phyloP scores from a whole-genome alignment of 176 grass and related monocot species.

The Musa troglodytarum region DNA sequence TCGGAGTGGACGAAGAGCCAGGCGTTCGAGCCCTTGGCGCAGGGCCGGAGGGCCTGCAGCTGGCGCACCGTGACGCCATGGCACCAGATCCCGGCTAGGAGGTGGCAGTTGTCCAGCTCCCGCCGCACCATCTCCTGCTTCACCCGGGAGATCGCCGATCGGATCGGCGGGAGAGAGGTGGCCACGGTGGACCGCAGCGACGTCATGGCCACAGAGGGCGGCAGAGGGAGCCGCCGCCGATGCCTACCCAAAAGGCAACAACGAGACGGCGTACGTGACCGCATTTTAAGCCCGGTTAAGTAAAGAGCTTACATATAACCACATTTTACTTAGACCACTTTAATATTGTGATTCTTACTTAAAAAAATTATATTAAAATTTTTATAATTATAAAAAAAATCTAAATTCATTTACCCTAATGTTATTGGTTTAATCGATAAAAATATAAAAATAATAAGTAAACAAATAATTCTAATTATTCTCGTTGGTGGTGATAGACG shows the following conservation, averaged over 20 bases:
- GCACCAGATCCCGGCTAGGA: slow-evolving; percentile 76
- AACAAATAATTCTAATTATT: too few relatives aligned
- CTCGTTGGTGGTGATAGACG: too few relatives aligned
- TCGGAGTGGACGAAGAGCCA: slow-evolving; percentile 95
- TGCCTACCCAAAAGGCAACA: not conserved
- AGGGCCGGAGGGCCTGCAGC: slow-evolving; percentile 66
- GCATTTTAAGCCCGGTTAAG: too few relatives aligned
- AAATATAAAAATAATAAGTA: too few relatives aligned
- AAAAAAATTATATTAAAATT: too few relatives aligned
- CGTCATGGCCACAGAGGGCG: not conserved
- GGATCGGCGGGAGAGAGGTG: slow-evolving; percentile 31
- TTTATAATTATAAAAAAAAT: too few relatives aligned
- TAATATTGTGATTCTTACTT: too few relatives aligned
- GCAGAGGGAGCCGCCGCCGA: not conserved
- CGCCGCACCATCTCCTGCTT: slow-evolving; percentile 73
- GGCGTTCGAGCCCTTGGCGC: slow-evolving; percentile 94
- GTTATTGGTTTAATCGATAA: too few relatives aligned
- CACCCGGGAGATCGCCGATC: slow-evolving; percentile 51
- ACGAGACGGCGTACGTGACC: too few relatives aligned
- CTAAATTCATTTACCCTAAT: too few relatives aligned
- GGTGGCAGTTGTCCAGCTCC: slow-evolving; percentile 82
- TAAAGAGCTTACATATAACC: too few relatives aligned
- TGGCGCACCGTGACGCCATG: slow-evolving; percentile 88
- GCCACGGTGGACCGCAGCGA: slow-evolving; percentile 20
- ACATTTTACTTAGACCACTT: too few relatives aligned